Base-by-base conservation (phyloP, 805 yeast species). In the Zygoascus tannicola region DNA sequence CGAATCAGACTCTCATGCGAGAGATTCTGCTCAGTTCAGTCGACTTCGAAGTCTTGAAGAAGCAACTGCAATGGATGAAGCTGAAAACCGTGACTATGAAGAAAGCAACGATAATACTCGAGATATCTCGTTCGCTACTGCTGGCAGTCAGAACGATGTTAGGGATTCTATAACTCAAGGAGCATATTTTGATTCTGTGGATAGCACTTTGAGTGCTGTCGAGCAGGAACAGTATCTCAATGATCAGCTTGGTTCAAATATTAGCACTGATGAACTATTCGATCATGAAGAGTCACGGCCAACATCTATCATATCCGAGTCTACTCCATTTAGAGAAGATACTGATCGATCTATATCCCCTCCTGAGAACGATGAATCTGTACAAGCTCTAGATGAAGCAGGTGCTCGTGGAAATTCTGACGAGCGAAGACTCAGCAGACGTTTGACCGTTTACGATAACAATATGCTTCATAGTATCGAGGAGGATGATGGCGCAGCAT, bases 381-480 rank as follows among this genome's bases (percentile, higher is more conserved):
- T 15, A 8, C 42, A 19, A 12, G 36, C 37, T 16, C n/a, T n/a
- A n/a, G 45, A 41, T 18, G 44, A 39, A 5, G 47, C 42, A 14
- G 45, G 19, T n/a, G 41, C 32, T 18, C 20, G 19, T 22, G 44
- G 16, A 14, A 32, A 38, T 12, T 41, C 30, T n/a, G 46, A 48
- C 18, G 34, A 42, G 28, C 14, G 22, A 3, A 35, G 38, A 20
- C 10, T 23, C 20, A 26, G 40, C 21, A n/a, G 32, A 19, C 40
- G 40, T 3, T 21, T 37, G 15, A 22, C 40, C 19, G 32, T 21
- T n/a, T 37, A 23, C 22, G 40, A 37, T 12, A 37, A 23, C 15
- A 35, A 18, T 8, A 37, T 35, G 35, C 35, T 44, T 10, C 44
- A 44, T 22, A 41, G 44, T 20, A 44, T 44, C 14, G 38, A 26